Conservation (phyloP, 1,284 basidiomycete genomes). For the Phylloboletellus chloephorus region DNA sequence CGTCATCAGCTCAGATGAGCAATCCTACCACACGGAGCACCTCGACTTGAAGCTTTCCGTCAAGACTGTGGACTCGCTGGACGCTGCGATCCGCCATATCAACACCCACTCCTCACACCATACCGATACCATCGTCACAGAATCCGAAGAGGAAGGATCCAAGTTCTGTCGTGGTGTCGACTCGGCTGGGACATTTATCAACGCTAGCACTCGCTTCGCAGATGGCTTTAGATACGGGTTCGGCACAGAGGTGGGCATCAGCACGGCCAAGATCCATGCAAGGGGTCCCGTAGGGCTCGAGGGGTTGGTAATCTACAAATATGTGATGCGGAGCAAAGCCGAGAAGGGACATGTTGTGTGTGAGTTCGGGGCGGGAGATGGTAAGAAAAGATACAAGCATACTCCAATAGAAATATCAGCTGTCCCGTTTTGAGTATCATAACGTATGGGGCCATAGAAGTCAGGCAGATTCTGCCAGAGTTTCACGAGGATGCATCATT, state of each 20-base stretch:
- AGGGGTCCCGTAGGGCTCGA: slow-evolving; percentile 95
- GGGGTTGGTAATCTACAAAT: slow-evolving; percentile 93
- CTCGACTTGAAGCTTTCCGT: slow-evolving; percentile 83
- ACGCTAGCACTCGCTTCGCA: slow-evolving; percentile 92
- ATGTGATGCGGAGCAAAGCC: slow-evolving; percentile 74
- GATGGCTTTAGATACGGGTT: slow-evolving; percentile 98
- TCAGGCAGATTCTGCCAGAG: not conserved
- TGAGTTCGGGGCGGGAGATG: slow-evolving; percentile 71
- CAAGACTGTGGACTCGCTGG: slow-evolving; percentile 63
- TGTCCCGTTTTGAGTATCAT: slow-evolving; percentile 38
- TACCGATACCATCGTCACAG: slow-evolving; percentile 93
- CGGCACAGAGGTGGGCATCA: slow-evolving; percentile 97
- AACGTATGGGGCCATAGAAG: not conserved
- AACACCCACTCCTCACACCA: slow-evolving; percentile 93
- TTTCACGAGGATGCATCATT: slow-evolving; percentile 22
- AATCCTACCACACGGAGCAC: slow-evolving; percentile 85
- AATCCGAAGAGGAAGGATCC: slow-evolving; percentile 59
- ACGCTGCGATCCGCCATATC: slow-evolving; percentile 81
- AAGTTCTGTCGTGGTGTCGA: slow-evolving; percentile 86
- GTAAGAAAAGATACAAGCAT: slow-evolving; percentile 77
- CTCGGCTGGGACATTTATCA: slow-evolving; percentile 90
- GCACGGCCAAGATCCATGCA: slow-evolving; percentile 94
- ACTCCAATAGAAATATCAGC: slow-evolving; percentile 41
- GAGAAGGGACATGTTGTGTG: slow-evolving; percentile 72
- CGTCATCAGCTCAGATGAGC: slow-evolving; percentile 48